Base-by-base conservation (phyloP, 2,329 filamentous ascomycete genomes). In the Cytospora schulzeri region DNA sequence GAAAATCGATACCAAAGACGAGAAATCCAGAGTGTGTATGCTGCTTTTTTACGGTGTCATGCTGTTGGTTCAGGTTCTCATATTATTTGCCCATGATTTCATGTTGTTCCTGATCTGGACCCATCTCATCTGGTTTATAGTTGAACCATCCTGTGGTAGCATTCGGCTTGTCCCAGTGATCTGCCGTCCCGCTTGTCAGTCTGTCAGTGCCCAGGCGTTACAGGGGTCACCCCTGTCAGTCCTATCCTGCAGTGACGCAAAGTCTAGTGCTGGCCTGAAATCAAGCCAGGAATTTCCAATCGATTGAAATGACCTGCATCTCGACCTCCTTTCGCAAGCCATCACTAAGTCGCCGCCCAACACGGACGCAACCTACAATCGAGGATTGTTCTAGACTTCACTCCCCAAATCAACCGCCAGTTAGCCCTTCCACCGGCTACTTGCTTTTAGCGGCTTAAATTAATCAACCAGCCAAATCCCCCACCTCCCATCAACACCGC, bases 161-260 rank as follows among this genome's bases (percentile, higher is more conserved):
- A 41, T 41, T 19, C 38, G 15, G 38, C 26, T 22, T 53, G 28
- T 17, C 22, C 12, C 26, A 35, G 28, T 38, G 24, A 45, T 62
- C 63, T 33, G 50, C 48, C 41, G 31, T 57, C 53, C 60, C 14
- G n/a, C 33, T 4, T 19, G 33, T 15, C 11, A 35, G 2, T 2
- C 11, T 14, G 31, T 5, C 38, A 8, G 14, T 19, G 28, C n/a
- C n/a, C n/a, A n/a, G n/a, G n/a, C n/a, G n/a, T n/a, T n/a, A 45
- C 53, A 51, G 52, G 57, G 57, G 22, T 22, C 24, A 8, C 17
- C 56, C 65, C 58, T 66, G 65, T 55, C 38, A 19, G n/a, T 8
- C n/a, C 38, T 11, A 33, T 31, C 22, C 54, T 55, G 22, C 52
- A 59, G 65, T 66, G 65, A 66, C 65, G 65, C 64, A 66, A 66